phyloP scores from a whole-genome alignment of 2,329 filamentous ascomycete species.

The Penicillium janthinellum region DNA sequence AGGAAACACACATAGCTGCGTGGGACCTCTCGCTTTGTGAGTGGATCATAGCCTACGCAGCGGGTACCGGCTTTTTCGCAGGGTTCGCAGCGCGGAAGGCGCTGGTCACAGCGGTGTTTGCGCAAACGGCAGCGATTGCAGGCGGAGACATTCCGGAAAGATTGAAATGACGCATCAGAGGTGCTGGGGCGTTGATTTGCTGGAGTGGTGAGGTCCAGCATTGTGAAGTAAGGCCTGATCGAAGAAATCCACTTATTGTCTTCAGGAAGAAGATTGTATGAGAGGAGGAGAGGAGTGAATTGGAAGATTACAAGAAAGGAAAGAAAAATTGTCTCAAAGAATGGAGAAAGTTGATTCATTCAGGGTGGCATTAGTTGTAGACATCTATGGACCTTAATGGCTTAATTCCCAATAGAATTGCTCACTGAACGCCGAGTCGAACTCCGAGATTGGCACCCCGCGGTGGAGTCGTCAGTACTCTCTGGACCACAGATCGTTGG shows the following conservation, averaged over 20 bases:
- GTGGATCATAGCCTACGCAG: conserved; percentile 94
- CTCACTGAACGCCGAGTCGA: background rate
- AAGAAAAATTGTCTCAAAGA: background rate
- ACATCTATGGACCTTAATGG: background rate
- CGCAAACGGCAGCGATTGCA: conserved; percentile 89
- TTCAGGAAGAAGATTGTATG: background rate
- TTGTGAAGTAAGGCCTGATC: background rate
- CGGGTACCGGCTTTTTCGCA: conserved; percentile 91
- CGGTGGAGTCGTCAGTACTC: background rate
- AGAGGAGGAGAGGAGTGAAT: background rate
- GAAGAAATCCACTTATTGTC: background rate
- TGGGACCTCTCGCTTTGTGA: conserved; percentile 93
- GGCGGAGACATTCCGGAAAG: conserved; percentile 85
- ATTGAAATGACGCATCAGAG: conserved; percentile 14
- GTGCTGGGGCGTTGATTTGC: background rate
- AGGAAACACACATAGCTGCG: conserved; percentile 92
- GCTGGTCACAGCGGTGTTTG: conserved; percentile 95
- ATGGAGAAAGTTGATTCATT: background rate
- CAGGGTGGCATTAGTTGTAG: background rate
- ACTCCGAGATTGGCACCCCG: background rate
- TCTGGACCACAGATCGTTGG: background rate
- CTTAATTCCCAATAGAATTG: background rate
- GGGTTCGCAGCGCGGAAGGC: conserved; percentile 83
- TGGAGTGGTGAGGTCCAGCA: background rate
- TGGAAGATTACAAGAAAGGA: background rate